Evolutionary conservation across 208 protist genomes (phyloP).

Genomic region (Acanthamoeba sp.): DNA sequence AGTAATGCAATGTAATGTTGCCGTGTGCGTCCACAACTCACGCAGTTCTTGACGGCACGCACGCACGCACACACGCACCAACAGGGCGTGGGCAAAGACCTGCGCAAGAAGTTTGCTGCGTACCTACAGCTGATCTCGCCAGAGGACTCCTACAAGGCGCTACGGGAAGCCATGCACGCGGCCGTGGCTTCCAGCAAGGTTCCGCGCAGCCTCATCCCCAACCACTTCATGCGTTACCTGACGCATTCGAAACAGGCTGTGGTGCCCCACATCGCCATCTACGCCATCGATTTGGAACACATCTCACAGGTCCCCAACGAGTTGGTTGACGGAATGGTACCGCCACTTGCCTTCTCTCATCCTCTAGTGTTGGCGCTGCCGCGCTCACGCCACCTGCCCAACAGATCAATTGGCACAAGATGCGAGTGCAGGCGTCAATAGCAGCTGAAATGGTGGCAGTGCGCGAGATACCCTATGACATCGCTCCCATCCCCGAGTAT

Average conservation of each 20-base stretch:
- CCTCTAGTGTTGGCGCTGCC: too few species aligned
- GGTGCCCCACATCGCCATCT: constrained; percentile 44
- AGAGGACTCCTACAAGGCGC: neutral
- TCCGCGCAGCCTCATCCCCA: too few species aligned
- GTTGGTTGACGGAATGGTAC: neutral
- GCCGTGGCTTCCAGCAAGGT: neutral
- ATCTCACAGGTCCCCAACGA: neutral
- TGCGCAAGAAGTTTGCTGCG: neutral
- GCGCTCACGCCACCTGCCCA: too few species aligned
- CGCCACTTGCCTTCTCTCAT: too few species aligned
- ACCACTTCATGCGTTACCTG: too few species aligned
- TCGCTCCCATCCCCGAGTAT: neutral
- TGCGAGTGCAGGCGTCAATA: neutral
- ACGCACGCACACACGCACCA: too few species aligned
- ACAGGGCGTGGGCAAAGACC: neutral
- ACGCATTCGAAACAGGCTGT: too few species aligned
- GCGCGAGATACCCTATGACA: neutral
- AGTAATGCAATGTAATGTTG: too few species aligned
- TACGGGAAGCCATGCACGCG: neutral
- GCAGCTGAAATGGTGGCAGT: constrained; percentile 1
- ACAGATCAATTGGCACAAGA: constrained; percentile 69
- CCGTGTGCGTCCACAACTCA: too few species aligned
- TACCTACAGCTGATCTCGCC: neutral
- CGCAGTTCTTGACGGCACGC: too few species aligned
- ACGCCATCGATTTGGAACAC: constrained; percentile 52